Evolutionary conservation across 306 rosid species (phyloP), one percentile per base, ranked within the genome.

Genomic region (Malus asiatica): DNA sequence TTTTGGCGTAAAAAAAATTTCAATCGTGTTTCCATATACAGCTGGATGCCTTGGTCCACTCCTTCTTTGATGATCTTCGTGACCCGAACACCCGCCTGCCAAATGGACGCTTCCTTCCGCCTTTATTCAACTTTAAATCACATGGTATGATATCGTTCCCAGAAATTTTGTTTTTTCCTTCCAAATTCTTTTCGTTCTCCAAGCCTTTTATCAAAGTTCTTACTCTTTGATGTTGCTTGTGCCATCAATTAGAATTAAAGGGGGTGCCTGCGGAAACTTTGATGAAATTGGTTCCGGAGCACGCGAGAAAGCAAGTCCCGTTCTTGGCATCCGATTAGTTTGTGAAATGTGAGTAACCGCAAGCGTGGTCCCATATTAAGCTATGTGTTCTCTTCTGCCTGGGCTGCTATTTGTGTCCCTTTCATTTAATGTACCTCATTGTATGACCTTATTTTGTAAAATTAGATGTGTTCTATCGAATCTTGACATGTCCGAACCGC

Each of bases 31-130:
- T 65, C 16, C 72, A 44, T 45, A 4, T 73, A 76, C 91, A 94
- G 98, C 82, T 94, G 82, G 98, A 94, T 85, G 97, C 97, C 55
- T 84, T 94, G 84, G 92, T 72, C 66, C 98, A 94, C 76, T 94
- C 93, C 63, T 94, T 94, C 80, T 94, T 94, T n/a, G 97, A 94
- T 6, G 98, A 94, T 78, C 97, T 94, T 73, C 96, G 98, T 30
- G 98, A 91, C 78, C 86, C 84, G 7, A 90, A 83, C 66, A 59
- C 93, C 14, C 96, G 97, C 86, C 83, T 94, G 80, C 98, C 98
- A 12, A 94, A 92, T 81, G 97, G 98, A 48, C 96, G 98, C 58
- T 86, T 87, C 85, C 97, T 94, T 80, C 98, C 98, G 30, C 98
- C 98, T 4, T 83, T 94, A 69, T 91, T 91, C 83, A 94, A 94